Conservation (phyloP, 306 rosid genomes). For the Calophaca sinica region DNA sequence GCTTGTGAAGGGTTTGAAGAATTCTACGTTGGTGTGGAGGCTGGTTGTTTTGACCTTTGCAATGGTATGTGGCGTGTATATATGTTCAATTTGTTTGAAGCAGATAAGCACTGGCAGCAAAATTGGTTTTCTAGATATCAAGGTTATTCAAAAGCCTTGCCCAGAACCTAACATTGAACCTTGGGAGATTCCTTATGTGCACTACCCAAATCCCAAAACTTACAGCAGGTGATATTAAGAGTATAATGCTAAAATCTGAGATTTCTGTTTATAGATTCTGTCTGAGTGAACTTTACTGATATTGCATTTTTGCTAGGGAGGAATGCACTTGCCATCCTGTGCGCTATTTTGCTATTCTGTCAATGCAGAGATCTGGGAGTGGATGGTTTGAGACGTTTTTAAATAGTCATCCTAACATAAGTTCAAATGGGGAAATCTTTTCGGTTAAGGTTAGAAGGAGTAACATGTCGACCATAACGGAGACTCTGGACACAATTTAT, state of each 20-base stretch:
- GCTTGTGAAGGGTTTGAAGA: slow-evolving; percentile 70
- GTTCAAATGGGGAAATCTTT: slow-evolving; percentile 97
- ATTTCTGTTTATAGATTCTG: slow-evolving; percentile 28
- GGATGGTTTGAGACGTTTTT: slow-evolving; percentile 99
- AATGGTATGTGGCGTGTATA: slow-evolving; percentile 92
- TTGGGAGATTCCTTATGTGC: slow-evolving; percentile 75
- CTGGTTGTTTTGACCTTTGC: slow-evolving; percentile 74
- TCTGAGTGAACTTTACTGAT: slow-evolving; percentile 48
- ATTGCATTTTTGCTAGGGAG: slow-evolving; percentile 59
- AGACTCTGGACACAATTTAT: slow-evolving; percentile 86
- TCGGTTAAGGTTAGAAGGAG: slow-evolving; percentile 91
- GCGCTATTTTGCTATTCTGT: slow-evolving; percentile 81
- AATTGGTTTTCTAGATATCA: slow-evolving; percentile 61
- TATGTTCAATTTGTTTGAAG: slow-evolving; percentile 86
- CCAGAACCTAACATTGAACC: slow-evolving; percentile 74
- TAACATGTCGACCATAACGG: slow-evolving; percentile 76
- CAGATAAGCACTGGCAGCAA: slow-evolving; percentile 69
- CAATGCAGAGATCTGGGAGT: slow-evolving; percentile 99
- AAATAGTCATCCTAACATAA: slow-evolving; percentile 88
- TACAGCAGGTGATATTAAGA: slow-evolving; percentile 74
- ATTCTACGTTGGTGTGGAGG: slow-evolving; percentile 81
- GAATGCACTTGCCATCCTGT: slow-evolving; percentile 93
- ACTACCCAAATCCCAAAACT: slow-evolving; percentile 83
- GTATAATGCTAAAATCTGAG: slow-evolving; percentile 21
- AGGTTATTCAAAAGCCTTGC: slow-evolving; percentile 68